A percentile compares a stretch with the other conserved stretches of the same genome.
phyloP scores from a whole-genome alignment of 768 basidiomycete species.

The Russula foetens region DNA sequence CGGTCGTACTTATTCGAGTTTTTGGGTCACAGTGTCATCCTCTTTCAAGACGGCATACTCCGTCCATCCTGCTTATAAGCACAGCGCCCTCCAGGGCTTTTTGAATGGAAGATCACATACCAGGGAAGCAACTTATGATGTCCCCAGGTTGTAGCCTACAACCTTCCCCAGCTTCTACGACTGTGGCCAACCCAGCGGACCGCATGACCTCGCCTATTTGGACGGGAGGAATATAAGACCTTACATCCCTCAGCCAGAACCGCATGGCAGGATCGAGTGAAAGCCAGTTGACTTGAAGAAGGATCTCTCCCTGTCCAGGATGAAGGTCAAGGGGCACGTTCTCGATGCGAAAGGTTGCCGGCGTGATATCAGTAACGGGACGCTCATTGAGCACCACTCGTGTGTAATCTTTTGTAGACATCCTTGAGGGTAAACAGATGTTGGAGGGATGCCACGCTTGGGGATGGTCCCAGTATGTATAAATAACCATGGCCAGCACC shows the following conservation, averaged over 20 bases:
- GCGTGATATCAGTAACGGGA: conserved; percentile 57
- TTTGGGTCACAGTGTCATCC: conserved; percentile 37
- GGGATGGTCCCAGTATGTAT: neutral
- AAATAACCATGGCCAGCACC: neutral
- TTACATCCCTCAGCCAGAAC: conserved; percentile 63
- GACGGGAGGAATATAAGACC: conserved; percentile 53
- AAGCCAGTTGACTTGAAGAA: conserved; percentile 72
- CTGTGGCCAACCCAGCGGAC: conserved; percentile 53
- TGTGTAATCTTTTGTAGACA: conserved; percentile 35
- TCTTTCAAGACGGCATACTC: conserved; percentile 63
- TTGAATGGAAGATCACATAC: conserved; percentile 33
- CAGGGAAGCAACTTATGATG: conserved; percentile 50
- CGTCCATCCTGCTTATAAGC: conserved; percentile 51
- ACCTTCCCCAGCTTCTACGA: conserved; percentile 48
- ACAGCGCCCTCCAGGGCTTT: neutral
- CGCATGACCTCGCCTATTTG: conserved; percentile 56
- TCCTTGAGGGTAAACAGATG: neutral
- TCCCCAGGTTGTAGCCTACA: conserved; percentile 58
- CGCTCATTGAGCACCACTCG: conserved; percentile 71
- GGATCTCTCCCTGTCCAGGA: conserved; percentile 43
- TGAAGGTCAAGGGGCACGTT: conserved; percentile 44
- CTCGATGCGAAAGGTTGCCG: conserved; percentile 66
- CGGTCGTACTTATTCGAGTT: conserved; percentile 42
- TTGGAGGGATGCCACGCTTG: neutral
- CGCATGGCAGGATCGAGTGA: conserved; percentile 88